Evolutionary conservation across 1,139 yeast species (phyloP).

Genomic region (Diutina scorzettiae): DNA sequence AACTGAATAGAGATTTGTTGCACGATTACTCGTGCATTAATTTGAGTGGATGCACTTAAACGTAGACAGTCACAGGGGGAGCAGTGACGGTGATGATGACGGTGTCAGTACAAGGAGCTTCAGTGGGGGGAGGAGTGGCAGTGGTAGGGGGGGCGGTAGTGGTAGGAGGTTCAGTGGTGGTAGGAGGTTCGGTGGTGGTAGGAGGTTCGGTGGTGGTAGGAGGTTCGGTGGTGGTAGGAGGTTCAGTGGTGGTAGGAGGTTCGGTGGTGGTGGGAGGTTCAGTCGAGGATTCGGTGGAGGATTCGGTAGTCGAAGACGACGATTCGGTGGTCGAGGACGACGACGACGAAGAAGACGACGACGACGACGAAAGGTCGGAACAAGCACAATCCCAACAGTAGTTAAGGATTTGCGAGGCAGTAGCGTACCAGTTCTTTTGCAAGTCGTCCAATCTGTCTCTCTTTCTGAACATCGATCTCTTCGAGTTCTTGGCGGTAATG

Average conservation of each 20-base stretch:
- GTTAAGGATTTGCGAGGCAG: background rate
- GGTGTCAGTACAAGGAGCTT: slow-evolving; percentile 2
- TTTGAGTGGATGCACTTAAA: background rate
- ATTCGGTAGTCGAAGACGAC: background rate
- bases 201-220: background rate
- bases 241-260: background rate
- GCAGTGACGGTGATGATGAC: slow-evolving; percentile 2
- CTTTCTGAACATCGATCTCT: background rate
- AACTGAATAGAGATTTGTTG: background rate
- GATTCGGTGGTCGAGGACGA: background rate
- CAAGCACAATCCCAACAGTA: slow-evolving; percentile 6
- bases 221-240: background rate
- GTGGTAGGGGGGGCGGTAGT: background rate
- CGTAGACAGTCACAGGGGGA: slow-evolving; percentile 5
- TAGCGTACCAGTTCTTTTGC: background rate
- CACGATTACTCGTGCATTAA: background rate
- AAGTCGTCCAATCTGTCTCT: slow-evolving; percentile 3
- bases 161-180: background rate
- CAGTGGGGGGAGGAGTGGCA: background rate
- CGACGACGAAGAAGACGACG: slow-evolving; percentile 2
- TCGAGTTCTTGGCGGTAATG: background rate
- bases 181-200: background rate
- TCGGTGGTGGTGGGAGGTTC: background rate
- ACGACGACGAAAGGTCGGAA: background rate
- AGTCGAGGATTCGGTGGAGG: background rate